Percentiles rank a stretch among this genome's conserved stretches.
Conservation (phyloP, 257 asterid species). For the Lavandula angustifolia region DNA sequence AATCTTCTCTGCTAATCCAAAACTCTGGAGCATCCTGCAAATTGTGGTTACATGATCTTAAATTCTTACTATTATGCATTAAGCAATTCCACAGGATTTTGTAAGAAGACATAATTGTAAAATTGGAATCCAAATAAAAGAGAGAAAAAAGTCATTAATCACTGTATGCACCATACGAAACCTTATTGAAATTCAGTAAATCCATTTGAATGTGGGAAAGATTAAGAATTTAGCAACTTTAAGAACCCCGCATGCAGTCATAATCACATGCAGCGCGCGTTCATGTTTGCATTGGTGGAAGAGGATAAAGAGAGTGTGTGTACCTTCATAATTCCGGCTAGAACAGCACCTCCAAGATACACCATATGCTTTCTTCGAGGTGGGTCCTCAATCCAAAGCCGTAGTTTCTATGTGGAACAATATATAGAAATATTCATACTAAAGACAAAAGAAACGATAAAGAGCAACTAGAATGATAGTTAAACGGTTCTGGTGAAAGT, state of each 20-base stretch:
- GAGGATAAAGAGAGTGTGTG: constrained; percentile 5
- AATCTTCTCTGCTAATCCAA: constrained; percentile 95
- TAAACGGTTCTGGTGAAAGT: too few species aligned
- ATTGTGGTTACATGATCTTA: constrained; percentile 2
- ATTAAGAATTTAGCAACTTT: too few species aligned
- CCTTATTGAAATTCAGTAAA: too few species aligned
- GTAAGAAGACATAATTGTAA: not conserved
- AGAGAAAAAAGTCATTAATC: too few species aligned
- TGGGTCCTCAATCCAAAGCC: constrained; percentile 94
- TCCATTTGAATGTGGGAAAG: too few species aligned
- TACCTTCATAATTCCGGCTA: constrained; percentile 99
- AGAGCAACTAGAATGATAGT: too few species aligned
- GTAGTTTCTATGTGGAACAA: constrained; percentile 60
- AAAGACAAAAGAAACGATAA: constrained; percentile 9
- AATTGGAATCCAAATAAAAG: too few species aligned
- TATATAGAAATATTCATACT: constrained; percentile 15
- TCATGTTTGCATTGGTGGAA: too few species aligned
- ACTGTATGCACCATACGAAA: too few species aligned
- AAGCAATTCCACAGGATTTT: not conserved
- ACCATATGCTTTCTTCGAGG: constrained; percentile 99
- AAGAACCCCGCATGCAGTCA: too few species aligned
- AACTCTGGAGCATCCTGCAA: constrained; percentile 98
- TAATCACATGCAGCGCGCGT: too few species aligned
- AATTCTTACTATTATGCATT: constrained; percentile 6
- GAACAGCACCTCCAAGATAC: constrained; percentile 97